A percentile compares a stretch with the other conserved stretches of the same genome.
Conservation (phyloP, 2,329 filamentous ascomycete genomes). For the Geosmithia putterillii region DNA sequence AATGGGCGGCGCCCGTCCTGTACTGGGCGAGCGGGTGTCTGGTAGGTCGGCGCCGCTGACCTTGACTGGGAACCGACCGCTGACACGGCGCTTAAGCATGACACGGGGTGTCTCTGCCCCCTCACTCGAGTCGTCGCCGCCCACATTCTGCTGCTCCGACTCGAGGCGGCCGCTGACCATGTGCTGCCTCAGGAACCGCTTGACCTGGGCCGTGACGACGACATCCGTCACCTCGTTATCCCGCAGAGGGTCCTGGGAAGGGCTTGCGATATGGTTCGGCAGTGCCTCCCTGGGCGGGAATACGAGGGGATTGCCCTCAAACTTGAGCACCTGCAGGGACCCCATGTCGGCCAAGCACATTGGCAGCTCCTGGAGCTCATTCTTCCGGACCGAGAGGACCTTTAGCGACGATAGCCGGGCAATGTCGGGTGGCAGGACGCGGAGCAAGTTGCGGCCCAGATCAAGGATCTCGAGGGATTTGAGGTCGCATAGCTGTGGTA, state of each 20-base stretch:
- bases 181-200: constrained; percentile 45
- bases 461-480: constrained; percentile 85
- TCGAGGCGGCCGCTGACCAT: constrained; percentile 39
- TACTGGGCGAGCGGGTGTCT: constrained; percentile 55
- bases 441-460: constrained; percentile 78
- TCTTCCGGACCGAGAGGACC: constrained; percentile 78
- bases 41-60: constrained; percentile 62
- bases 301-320: constrained; percentile 75
- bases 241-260: constrained; percentile 38
- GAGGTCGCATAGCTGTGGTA: constrained; percentile 64
- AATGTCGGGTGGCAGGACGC: constrained; percentile 65
- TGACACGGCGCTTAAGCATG: constrained; percentile 47
- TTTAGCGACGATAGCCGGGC: constrained; percentile 73
- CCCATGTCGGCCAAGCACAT: constrained; percentile 79
- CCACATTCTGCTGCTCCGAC: constrained; percentile 8
- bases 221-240: constrained; percentile 55
- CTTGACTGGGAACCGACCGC: constrained; percentile 55
- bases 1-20: constrained; percentile 60
- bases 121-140: constrained; percentile 58
- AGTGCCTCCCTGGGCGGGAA: constrained; percentile 65
- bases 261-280: constrained; percentile 42
- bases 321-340: constrained; percentile 77
- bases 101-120: constrained; percentile 69
- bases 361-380: constrained; percentile 75
- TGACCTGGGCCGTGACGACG: constrained; percentile 47